Conservation (phyloP, 148 eudicot species). For the Pharnaceum exiguum region DNA sequence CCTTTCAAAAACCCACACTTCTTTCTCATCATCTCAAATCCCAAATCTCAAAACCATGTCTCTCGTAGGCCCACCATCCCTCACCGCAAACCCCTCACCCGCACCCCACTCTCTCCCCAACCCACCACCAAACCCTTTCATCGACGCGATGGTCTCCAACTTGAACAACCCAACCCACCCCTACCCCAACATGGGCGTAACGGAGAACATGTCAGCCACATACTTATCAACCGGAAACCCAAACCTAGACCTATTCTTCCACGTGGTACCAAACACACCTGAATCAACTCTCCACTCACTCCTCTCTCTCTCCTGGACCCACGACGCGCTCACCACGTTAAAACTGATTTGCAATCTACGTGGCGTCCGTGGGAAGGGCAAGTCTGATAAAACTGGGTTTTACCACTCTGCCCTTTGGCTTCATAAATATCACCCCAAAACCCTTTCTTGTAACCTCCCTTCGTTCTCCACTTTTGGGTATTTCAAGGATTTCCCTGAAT, state of each 20-base stretch:
- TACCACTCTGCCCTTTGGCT: slow-evolving; percentile 24
- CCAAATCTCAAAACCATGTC: no score
- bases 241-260: slow-evolving; percentile 20
- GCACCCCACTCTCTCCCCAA: neutral
- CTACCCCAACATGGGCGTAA: neutral
- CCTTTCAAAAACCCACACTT: no score
- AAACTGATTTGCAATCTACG: slow-evolving; percentile 25
- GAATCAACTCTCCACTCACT: neutral
- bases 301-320: slow-evolving; percentile 14
- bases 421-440: slow-evolving; percentile 20
- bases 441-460: slow-evolving; percentile 17
- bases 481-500: slow-evolving; percentile 27
- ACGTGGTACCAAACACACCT: slow-evolving; percentile 14
- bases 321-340: slow-evolving; percentile 19
- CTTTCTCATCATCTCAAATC: no score
- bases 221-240: slow-evolving; percentile 21
- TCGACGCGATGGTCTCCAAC: neutral
- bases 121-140: slow-evolving; percentile 7
- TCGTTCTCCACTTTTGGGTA: slow-evolving; percentile 17
- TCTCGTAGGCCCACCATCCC: slow-evolving; percentile 15
- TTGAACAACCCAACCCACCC: slow-evolving; percentile 6
- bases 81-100: neutral
- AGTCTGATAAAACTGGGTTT: slow-evolving; percentile 21
- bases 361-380: slow-evolving; percentile 26
- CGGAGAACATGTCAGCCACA: slow-evolving; percentile 10